Evolutionary conservation across 768 basidiomycete species (phyloP), one percentile per base, ranked within the genome.

Genomic region (Leccinum broughii): DNA sequence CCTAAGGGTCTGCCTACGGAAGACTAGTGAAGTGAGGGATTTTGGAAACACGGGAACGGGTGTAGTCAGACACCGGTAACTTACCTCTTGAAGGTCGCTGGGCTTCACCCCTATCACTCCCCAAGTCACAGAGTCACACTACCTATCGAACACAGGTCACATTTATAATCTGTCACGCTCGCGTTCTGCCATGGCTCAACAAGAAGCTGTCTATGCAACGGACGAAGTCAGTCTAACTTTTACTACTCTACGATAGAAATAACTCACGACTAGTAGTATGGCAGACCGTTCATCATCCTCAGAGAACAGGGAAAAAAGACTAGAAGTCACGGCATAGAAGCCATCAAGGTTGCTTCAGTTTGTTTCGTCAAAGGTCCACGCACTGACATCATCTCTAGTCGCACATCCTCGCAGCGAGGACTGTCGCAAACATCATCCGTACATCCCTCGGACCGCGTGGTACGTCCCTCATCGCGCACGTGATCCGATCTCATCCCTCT

Each of bases 281-380:
- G 95, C 50, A 81, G 95, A 46, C 96, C 95, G n/a, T 98, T 98
- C 74, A 96, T 98, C 73, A 96, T 98, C 77, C 82, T 98, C 59
- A 85, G 95, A 32, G 95, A 98, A 70, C 96, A 98, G 75, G 87
- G 81, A 57, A 96, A 76, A 80, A 97, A 95, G 82, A 96, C 93
- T 11, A 84, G 96, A 67, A 85, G 83, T 30, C 95, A 98, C 77
- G 96, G 96, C 55, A 74, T 89, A 62, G 93, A 95, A 76, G 96
- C 96, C 66, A 97, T 98, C 81, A 95, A 96, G 83, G 95, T 93
- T 34, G 46, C 77, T 15, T 50, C 22, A 1, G 0, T 15, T 17
- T 50, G 51, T 53, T 48, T 51, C 54, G 11, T 20, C 17, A 22
- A 17, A 6, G 37, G 13, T 17, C 3, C 39, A 44, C 24, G 61